Evolutionary conservation across 2,329 filamentous ascomycete species (phyloP).

Genomic region (Trichoderma cornu-damae): DNA sequence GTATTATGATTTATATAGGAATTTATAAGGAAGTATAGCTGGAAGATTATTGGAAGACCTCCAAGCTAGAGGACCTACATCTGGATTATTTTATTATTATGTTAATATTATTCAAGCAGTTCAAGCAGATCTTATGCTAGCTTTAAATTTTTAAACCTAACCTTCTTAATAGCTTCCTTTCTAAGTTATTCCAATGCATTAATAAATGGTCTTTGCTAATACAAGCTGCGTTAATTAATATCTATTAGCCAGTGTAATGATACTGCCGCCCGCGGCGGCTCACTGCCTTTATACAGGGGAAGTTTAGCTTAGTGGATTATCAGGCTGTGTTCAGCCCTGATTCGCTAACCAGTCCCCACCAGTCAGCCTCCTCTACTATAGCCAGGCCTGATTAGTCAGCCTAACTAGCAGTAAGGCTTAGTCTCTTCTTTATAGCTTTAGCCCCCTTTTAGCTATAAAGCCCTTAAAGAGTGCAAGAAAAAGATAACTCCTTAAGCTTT

Average conservation of each 20-base stretch:
- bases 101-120: not conserved
- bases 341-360: too few species aligned
- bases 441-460: too few species aligned
- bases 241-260: not conserved
- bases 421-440: too few species aligned
- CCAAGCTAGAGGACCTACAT: not conserved
- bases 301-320: too few species aligned
- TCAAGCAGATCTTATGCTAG: not conserved
- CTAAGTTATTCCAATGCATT: not conserved
- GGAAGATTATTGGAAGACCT: not conserved
- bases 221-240: not conserved
- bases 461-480: too few species aligned
- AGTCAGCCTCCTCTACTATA: too few species aligned
- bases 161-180: not conserved
- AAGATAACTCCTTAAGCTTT: too few species aligned
- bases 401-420: too few species aligned
- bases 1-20: not conserved
- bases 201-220: not conserved
- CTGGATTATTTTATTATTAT: not conserved
- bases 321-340: too few species aligned
- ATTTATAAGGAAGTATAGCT: not conserved
- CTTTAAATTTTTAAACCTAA: not conserved
- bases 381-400: too few species aligned
- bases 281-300: too few species aligned
- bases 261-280: too few species aligned